These are phyloP conservation scores for Cornus controversa DNA, from an alignment of 148 eudicot species.

Conservation along the genomic window DNA sequence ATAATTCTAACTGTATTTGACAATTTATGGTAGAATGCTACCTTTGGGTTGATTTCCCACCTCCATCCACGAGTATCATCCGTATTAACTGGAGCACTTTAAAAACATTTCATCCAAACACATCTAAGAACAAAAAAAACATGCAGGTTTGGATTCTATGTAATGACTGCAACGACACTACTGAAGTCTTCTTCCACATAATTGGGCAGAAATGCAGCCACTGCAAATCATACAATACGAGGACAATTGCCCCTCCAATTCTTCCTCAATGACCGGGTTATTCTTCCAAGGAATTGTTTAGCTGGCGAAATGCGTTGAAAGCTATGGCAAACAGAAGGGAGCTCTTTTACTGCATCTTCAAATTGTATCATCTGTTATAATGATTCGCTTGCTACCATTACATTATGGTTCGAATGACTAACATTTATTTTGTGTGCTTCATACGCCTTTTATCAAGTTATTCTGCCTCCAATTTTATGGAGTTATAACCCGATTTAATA, in stretches of 20 bases:
- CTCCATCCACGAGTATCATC: background rate
- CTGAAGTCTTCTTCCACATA: slow-evolving; percentile 86
- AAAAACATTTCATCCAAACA: background rate
- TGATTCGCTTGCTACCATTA: too few species aligned
- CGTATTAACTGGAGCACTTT: background rate
- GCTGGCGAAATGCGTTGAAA: background rate
- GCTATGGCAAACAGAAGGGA: background rate
- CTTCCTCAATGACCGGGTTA: slow-evolving; percentile 48
- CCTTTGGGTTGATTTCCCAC: background rate
- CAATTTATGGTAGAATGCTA: too few species aligned
- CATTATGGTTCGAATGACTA: background rate
- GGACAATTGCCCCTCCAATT: slow-evolving; percentile 76
- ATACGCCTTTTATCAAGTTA: background rate
- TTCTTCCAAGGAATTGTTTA: background rate
- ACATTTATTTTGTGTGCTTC: background rate
- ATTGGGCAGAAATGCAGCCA: slow-evolving; percentile 94
- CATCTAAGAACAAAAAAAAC: background rate
- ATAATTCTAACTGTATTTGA: too few species aligned
- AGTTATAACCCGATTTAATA: background rate
- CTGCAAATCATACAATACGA: slow-evolving; percentile 83
- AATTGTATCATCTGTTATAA: background rate
- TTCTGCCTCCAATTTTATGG: slow-evolving; percentile 5
- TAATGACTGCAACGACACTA: slow-evolving; percentile 93
- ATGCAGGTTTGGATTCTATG: slow-evolving; percentile 93
- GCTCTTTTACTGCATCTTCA: background rate